Evolutionary conservation across 768 basidiomycete species (phyloP), one percentile per base, ranked within the genome.

Genomic region (Boletellus ananiceps): DNA sequence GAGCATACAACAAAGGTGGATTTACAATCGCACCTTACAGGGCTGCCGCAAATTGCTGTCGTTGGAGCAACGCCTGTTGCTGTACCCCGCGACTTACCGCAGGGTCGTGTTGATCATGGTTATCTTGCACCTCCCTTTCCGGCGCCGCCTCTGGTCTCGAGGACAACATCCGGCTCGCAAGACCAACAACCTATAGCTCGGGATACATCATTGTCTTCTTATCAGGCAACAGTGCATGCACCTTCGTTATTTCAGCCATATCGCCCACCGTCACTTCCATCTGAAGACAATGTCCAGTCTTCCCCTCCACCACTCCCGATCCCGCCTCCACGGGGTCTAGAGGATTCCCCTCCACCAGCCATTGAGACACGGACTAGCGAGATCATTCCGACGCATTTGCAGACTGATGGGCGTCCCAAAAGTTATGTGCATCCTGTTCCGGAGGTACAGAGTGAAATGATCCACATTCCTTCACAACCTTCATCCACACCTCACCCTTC

Each of bases 291-390:
- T 45, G 56, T 51, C 41, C 52, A 58, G 31, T 65, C 29, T 40
- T 67, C 65, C 11, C 65, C 65, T 15, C 65, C 65, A 21, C 60
- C 65, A 1, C 44, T 67, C 12, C 67, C 60, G 8, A 46, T 67
- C 40, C 65, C 67, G 1, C 65, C 65, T 1, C 65, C 65, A 8
- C 54, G 61, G 45, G 47, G 58, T 14, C 45, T 32, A 14, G 64
- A 66, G 33, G 54, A 62, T 44, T 58, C 50, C 25, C 57, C 59
- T 0, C 51, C 56, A 2, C 58, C 44, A 31, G 42, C 53, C 13
- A 60, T 66, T 11, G 62, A 62, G 31, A 55, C 21, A n/a, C 62
- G 64, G n/a, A 25, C 40, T 8, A 62, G 55, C 16, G 64, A 65
- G 46, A 66, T 66, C 8, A 54, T 65, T 25, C 54, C 53, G 31